Conservation (phyloP, 352 stramenopile species). For the Globisporangium nagaii region DNA sequence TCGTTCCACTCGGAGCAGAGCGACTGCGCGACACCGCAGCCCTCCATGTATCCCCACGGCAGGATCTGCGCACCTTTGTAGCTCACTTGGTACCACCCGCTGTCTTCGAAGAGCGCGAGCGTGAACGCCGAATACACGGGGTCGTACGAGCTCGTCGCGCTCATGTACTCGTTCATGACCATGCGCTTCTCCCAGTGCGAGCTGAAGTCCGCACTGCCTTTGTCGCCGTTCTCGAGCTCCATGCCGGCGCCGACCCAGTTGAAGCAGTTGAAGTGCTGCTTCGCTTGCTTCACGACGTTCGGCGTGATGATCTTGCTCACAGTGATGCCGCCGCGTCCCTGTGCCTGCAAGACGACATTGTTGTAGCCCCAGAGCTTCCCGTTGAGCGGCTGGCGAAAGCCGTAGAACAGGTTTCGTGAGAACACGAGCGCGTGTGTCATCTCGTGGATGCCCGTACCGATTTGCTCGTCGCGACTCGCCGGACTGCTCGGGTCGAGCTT, state of each 20-base stretch:
- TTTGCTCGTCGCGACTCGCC: constrained; percentile 46
- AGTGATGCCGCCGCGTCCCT: constrained; percentile 36
- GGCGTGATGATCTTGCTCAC: constrained; percentile 77
- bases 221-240: constrained; percentile 71
- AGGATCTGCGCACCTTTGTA: constrained; percentile 54
- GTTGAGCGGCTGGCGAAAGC: constrained; percentile 64
- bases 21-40: constrained; percentile 54
- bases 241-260: constrained; percentile 54
- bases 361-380: constrained; percentile 46
- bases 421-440: constrained; percentile 83
- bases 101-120: constrained; percentile 75
- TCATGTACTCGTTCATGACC: constrained; percentile 85
- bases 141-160: constrained; percentile 65
- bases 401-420: constrained; percentile 47
- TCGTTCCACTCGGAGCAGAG: constrained; percentile 64
- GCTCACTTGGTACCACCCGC: constrained; percentile 74
- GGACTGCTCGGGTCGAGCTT: constrained; percentile 41
- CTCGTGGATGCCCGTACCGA: constrained; percentile 73
- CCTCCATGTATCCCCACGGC: constrained; percentile 69
- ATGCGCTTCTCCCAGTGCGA: constrained; percentile 84
- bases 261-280: constrained; percentile 75
- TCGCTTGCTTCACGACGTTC: constrained; percentile 53
- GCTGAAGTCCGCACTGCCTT: constrained; percentile 50
- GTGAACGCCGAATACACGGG: constrained; percentile 70
- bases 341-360: constrained; percentile 54